These are phyloP conservation scores for Vicia villosa DNA, from an alignment of 306 rosid species.

Conservation along the genomic window DNA sequence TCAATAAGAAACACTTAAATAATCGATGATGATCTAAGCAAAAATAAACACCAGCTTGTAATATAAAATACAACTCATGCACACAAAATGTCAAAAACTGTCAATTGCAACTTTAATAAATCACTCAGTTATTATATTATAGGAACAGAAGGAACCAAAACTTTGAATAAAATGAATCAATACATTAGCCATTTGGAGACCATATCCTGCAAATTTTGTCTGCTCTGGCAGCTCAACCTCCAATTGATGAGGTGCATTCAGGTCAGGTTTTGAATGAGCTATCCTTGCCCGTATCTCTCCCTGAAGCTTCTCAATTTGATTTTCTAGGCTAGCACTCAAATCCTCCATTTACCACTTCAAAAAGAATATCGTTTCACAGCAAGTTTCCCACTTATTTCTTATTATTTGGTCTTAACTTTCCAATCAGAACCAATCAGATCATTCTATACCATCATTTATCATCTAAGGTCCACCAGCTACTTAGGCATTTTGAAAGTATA, in stretches of 20 bases:
- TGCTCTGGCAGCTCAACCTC: conserved; percentile 44
- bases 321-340: conserved; percentile 47
- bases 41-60: neutral
- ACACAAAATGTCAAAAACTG: conserved; percentile 12
- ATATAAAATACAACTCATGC: neutral
- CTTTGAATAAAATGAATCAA: conserved; percentile 36
- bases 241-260: conserved; percentile 55
- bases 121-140: conserved; percentile 13
- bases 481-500: too few relatives aligned
- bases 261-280: conserved; percentile 67
- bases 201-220: conserved; percentile 48
- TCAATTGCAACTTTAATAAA: conserved; percentile 3
- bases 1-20: neutral
- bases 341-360: neutral
- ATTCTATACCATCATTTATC: conserved; percentile 8
- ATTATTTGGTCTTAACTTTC: neutral
- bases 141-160: conserved; percentile 33
- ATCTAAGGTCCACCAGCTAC: conserved; percentile 19
- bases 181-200: conserved; percentile 48
- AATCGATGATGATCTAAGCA: neutral
- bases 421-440: conserved; percentile 26
- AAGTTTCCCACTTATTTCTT: conserved; percentile 6
- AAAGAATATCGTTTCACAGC: neutral
- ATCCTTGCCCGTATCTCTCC: conserved; percentile 63
- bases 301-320: conserved; percentile 64